Percentiles rank a stretch among this genome's conserved stretches.
Evolutionary conservation across 2,329 filamentous ascomycete species (phyloP).

Genomic region (Pseudocercospora musae): DNA sequence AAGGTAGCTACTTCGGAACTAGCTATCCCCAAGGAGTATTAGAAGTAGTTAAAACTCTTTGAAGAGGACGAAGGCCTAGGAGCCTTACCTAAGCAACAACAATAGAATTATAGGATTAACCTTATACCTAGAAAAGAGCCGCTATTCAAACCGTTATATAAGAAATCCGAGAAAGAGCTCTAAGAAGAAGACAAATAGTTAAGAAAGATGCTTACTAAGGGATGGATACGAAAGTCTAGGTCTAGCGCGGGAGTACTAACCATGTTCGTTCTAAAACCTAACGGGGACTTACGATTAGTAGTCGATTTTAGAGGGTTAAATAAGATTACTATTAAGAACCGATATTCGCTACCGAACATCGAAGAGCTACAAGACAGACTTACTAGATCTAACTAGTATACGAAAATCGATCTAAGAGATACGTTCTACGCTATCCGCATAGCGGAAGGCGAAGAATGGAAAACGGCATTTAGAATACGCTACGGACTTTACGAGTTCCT

Average conservation of each 20-base stretch:
- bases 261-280: conserved; percentile 21
- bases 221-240: not conserved
- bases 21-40: too few relatives aligned
- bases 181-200: too few relatives aligned
- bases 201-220: not conserved
- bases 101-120: conserved; percentile 1
- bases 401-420: too few relatives aligned
- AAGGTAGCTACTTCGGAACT: too few relatives aligned
- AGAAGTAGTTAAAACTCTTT: not conserved
- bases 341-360: conserved; percentile 29
- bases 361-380: conserved; percentile 27
- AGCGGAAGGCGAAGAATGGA: too few relatives aligned
- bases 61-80: not conserved
- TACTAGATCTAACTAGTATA: too few relatives aligned
- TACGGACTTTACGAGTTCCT: too few relatives aligned
- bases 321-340: conserved; percentile 32
- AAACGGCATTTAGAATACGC: too few relatives aligned
- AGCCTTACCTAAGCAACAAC: not conserved
- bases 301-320: conserved; percentile 35
- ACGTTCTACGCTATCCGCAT: too few relatives aligned
- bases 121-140: conserved; percentile 1
- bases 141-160: conserved; percentile 4
- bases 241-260: not conserved
- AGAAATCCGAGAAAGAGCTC: not conserved
- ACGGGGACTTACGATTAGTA: conserved; percentile 22